phyloP scores from a whole-genome alignment of 2,329 filamentous ascomycete species.

The Didymosphaeria variabile region DNA sequence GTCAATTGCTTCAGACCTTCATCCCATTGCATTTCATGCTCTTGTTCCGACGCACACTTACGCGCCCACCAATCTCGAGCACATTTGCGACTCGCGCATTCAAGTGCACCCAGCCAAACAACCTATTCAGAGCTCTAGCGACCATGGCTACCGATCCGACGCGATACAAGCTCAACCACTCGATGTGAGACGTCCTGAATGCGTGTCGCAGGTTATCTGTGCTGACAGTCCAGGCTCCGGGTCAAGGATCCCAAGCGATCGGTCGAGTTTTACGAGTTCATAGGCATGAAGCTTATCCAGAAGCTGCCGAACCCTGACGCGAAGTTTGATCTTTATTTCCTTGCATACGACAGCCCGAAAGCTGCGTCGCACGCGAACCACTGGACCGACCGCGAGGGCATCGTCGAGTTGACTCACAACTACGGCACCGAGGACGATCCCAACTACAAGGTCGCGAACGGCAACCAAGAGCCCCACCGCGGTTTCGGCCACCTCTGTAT shows the following conservation, averaged over 20 bases:
- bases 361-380: conserved; percentile 78
- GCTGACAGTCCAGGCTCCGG: conserved; percentile 71
- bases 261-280: conserved; percentile 93
- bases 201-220: neutral
- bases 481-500: conserved; percentile 87
- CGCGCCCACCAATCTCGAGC: conserved; percentile 18
- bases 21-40: conserved; percentile 34
- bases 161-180: conserved; percentile 72
- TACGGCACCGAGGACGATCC: conserved; percentile 90
- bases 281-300: conserved; percentile 85
- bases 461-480: conserved; percentile 90
- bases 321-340: conserved; percentile 96
- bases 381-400: conserved; percentile 83
- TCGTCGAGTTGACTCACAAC: conserved; percentile 85
- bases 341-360: conserved; percentile 82
- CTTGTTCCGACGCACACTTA: conserved; percentile 27
- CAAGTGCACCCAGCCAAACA: conserved; percentile 23
- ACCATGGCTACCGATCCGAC: conserved; percentile 66
- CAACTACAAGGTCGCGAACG: conserved; percentile 82
- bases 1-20: conserved; percentile 13
- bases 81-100: conserved; percentile 19
- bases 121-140: conserved; percentile 47
- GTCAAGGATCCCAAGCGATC: conserved; percentile 87
- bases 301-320: conserved; percentile 83
- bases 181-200: conserved; percentile 51